Evolutionary conservation across 164 flowering plant species (phyloP), one percentile per base, ranked within the genome.

Genomic region (Tetracentron sinense): DNA sequence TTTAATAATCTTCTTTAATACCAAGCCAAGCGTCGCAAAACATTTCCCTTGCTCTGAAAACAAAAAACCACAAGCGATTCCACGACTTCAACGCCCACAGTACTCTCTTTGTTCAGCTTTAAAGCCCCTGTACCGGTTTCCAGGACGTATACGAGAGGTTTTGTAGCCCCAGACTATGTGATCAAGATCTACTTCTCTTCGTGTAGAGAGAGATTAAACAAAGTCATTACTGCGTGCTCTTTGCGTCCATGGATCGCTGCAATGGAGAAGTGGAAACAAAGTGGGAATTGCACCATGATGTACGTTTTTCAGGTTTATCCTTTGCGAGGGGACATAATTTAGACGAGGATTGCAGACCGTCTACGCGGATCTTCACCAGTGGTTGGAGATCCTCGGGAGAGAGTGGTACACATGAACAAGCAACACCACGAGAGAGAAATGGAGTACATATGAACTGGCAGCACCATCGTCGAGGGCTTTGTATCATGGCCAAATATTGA

Each of bases 21-120:
- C n/a, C n/a, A n/a, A n/a, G n/a, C n/a, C n/a, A n/a, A n/a, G n/a
- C n/a, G n/a, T n/a, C n/a, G 28, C 58, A 29, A 54, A 17, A 11
- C 58, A 29, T 12, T 16, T 38, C 44, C 44, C 44, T 10, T 38
- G 44, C 44, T 38, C 44, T 10, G 44, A 38, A 38, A 38, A 12
- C 44, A 38, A 38, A n/a, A n/a, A 10, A 19, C 50, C 50, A n/a
- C 50, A 15, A 47, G 50, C 3, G 50, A 20, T 47, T 47, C 17
- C 50, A 47, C 22, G 21, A 20, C 50, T 47, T 20, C 90, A 0
- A 88, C 90, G 7, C 52, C 75, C 59, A 87, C 85, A 10, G 89
- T 87, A 61, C 83, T 77, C 77, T 85, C 86, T 71, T 87, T 87
- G 60, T 87, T 87, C 77, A 59, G 86, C 78, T 85, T 87, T 17